Evolutionary conservation across 2,329 filamentous ascomycete species (phyloP).

Genomic region (Cytospora leucostoma): DNA sequence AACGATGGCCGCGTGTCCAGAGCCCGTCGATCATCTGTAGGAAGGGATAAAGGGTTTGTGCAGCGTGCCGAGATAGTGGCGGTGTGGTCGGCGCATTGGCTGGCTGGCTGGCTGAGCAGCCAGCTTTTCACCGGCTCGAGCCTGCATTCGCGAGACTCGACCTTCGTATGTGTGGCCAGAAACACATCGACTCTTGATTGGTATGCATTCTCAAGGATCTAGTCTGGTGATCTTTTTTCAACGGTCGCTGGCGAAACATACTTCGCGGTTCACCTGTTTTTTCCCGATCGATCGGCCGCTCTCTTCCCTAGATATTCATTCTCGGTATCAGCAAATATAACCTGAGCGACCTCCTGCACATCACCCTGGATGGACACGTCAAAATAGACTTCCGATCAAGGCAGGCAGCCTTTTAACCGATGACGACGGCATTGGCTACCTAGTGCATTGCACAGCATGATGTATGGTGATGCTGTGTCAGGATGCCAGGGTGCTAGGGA

Average conservation of each 20-base stretch:
- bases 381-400: background rate
- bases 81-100: conserved; percentile 21
- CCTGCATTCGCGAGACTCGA: conserved; percentile 20
- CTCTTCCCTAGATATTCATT: background rate
- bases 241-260: conserved; percentile 20
- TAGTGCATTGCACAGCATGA: background rate
- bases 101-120: background rate
- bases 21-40: conserved; percentile 1
- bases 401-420: background rate
- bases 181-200: conserved; percentile 2
- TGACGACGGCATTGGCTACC: background rate
- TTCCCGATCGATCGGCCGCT: conserved; percentile 24
- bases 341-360: background rate
- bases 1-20: background rate
- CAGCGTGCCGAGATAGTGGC: conserved; percentile 20
- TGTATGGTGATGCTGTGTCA: background rate
- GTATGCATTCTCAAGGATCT: conserved; percentile 10
- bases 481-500: too few species aligned
- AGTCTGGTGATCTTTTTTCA: conserved; percentile 1
- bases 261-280: conserved; percentile 14
- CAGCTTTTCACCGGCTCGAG: conserved; percentile 6
- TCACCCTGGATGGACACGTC: background rate
- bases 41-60: conserved; percentile 1
- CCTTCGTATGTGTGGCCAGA: background rate
- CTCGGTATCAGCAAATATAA: conserved; percentile 1